These are phyloP conservation scores for Alternaria sp. DNA, from an alignment of 2,329 filamentous ascomycete species.

Conservation along the genomic window DNA sequence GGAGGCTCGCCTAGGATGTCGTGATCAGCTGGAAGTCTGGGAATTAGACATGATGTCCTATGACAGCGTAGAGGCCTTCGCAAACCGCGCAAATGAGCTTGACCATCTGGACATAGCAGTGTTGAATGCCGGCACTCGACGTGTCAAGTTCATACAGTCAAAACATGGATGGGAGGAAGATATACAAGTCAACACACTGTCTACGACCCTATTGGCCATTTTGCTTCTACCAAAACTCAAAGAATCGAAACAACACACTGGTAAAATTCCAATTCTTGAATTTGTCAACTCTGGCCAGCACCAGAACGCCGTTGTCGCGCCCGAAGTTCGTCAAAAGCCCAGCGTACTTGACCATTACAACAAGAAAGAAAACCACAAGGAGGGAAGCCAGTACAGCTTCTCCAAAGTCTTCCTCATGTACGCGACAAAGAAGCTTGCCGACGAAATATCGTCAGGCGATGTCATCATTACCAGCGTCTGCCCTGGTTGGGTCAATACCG, in stretches of 20 bases:
- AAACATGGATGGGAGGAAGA: conserved; percentile 54
- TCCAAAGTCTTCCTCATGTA: conserved; percentile 51
- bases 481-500: conserved; percentile 43
- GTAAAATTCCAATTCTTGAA: conserved; percentile 41
- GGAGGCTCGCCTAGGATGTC: conserved; percentile 34
- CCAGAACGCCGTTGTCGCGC: conserved; percentile 34
- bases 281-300: conserved; percentile 48
- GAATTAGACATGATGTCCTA: conserved; percentile 50
- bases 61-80: conserved; percentile 45
- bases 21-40: conserved; percentile 48
- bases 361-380: conserved; percentile 35
- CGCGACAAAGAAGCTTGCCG: conserved; percentile 40
- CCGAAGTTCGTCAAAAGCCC: conserved; percentile 28
- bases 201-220: conserved; percentile 63
- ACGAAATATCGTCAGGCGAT: conserved; percentile 35
- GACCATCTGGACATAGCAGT: conserved; percentile 50
- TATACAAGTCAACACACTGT: conserved; percentile 67
- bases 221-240: conserved; percentile 57
- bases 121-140: conserved; percentile 52
- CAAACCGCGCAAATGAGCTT: conserved; percentile 37
- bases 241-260: conserved; percentile 31
- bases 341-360: conserved; percentile 47
- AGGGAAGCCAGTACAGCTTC: conserved; percentile 39
- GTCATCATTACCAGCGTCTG: conserved; percentile 51
- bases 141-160: conserved; percentile 32